Conservation (phyloP, 2,329 filamentous ascomycete genomes). For the Xylaria sp. region DNA sequence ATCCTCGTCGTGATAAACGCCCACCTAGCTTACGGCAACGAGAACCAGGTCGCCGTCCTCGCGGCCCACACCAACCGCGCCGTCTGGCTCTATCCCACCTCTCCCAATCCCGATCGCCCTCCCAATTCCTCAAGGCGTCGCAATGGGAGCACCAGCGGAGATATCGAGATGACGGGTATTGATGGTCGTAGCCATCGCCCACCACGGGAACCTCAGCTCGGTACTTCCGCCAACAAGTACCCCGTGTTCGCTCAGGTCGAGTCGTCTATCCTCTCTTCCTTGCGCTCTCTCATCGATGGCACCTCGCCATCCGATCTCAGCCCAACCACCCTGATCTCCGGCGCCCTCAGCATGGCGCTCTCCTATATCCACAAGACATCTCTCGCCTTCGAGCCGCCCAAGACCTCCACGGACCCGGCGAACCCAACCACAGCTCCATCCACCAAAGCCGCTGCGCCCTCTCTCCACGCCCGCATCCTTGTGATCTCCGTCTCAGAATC, state of each 20-base stretch:
- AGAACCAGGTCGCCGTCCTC: slow-evolving; percentile 90
- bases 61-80: slow-evolving; percentile 88
- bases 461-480: slow-evolving; percentile 81
- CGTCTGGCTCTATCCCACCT: slow-evolving; percentile 83
- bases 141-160: slow-evolving; percentile 39
- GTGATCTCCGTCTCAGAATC: slow-evolving; percentile 86
- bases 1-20: slow-evolving; percentile 97
- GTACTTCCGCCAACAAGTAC: slow-evolving; percentile 80
- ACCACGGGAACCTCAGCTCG: slow-evolving; percentile 6
- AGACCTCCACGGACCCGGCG: slow-evolving; percentile 48
- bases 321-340: slow-evolving; percentile 84
- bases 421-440: slow-evolving; percentile 42
- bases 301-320: slow-evolving; percentile 70
- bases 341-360: slow-evolving; percentile 87
- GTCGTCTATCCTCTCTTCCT: slow-evolving; percentile 74
- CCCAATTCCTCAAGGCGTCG: slow-evolving; percentile 25
- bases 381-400: slow-evolving; percentile 66
- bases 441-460: slow-evolving; percentile 44
- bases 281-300: slow-evolving; percentile 72
- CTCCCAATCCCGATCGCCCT: slow-evolving; percentile 42
- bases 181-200: slow-evolving; percentile 35
- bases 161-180: slow-evolving; percentile 63
- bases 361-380: slow-evolving; percentile 87
- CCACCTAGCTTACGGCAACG: slow-evolving; percentile 90
- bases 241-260: slow-evolving; percentile 90